phyloP scores from a whole-genome alignment of 345 rosid species.

The Pistacia atlantica region DNA sequence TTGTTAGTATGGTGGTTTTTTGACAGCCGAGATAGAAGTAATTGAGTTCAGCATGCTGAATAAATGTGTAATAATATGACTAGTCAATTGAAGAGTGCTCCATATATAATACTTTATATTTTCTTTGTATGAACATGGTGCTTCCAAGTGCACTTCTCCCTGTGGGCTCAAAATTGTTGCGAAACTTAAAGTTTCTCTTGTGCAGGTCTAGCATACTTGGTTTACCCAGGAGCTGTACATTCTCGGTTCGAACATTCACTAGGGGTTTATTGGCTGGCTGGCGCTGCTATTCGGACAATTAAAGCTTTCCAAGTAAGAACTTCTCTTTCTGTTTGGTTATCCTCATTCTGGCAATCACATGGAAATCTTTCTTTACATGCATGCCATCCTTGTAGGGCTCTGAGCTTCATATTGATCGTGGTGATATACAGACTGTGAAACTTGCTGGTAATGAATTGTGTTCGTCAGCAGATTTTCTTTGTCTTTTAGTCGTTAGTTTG shows the following conservation, averaged over 20 bases:
- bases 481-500: background rate
- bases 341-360: constrained; percentile 3
- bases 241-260: constrained; percentile 75
- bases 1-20: background rate
- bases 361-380: constrained; percentile 7
- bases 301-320: constrained; percentile 49
- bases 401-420: constrained; percentile 57
- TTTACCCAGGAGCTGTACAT: constrained; percentile 77
- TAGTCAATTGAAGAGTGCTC: background rate
- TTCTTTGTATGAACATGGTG: background rate
- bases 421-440: constrained; percentile 63
- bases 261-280: constrained; percentile 72
- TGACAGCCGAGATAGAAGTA: background rate
- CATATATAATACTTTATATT: background rate
- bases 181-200: background rate
- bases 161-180: background rate
- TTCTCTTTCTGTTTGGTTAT: constrained; percentile 2
- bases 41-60: background rate
- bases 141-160: background rate
- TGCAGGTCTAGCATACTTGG: constrained; percentile 56
- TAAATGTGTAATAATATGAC: background rate
- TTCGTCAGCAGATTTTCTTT: background rate
- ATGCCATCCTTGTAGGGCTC: constrained; percentile 41
- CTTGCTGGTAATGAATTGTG: constrained; percentile 55
- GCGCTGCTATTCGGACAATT: constrained; percentile 47